Evolutionary conservation across 305 asterid species (phyloP).

Genomic region (Salvia sclarea): DNA sequence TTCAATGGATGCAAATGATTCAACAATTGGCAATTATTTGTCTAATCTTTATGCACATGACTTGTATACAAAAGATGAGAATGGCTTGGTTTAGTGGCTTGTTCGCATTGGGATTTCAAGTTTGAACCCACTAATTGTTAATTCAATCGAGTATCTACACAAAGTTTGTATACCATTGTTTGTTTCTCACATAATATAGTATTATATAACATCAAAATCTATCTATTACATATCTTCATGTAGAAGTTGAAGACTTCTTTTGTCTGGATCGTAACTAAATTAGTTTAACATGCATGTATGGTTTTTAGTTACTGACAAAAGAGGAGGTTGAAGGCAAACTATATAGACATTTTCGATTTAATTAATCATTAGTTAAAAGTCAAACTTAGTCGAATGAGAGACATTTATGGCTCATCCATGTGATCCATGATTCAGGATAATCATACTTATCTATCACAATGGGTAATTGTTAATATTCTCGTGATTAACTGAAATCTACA

Average conservation of each 20-base stretch:
- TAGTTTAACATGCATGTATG: no score
- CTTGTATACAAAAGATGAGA: neutral
- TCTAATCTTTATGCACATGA: conserved; percentile 20
- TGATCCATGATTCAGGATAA: neutral
- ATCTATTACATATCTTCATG: neutral
- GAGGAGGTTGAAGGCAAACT: no score
- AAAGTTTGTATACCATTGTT: no score
- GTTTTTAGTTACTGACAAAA: no score
- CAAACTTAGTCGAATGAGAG: neutral
- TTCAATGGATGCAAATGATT: conserved; percentile 33
- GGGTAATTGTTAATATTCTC: neutral
- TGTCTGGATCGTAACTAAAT: no score
- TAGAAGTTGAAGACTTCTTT: neutral
- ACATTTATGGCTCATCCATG: neutral
- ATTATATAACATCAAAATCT: no score
- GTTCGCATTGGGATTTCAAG: no score
- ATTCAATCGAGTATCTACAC: no score
- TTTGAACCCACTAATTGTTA: no score
- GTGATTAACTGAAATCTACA: neutral
- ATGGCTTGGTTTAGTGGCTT: neutral
- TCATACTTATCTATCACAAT: neutral
- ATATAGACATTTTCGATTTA: neutral
- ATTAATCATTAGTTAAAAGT: neutral
- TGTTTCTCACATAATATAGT: no score
- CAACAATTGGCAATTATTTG: conserved; percentile 29